Evolutionary conservation across 192 early-diverging fungal genomes (phyloP).

Genomic region (Entrophospora sp.): DNA sequence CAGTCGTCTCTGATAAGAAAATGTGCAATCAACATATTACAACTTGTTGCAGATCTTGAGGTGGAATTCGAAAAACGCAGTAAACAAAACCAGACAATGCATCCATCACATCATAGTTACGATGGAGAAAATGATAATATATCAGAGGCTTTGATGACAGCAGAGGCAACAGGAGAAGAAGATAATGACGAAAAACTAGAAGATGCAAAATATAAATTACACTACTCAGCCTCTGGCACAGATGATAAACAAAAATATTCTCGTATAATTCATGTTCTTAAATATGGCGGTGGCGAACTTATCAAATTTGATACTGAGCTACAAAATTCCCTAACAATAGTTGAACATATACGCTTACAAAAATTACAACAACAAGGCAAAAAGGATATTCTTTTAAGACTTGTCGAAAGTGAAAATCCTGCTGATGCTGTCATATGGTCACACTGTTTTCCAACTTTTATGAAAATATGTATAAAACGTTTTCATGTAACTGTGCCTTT

Average conservation of each 20-base stretch:
- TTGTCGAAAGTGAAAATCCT: slow-evolving; percentile 7
- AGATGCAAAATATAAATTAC: not conserved
- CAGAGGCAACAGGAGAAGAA: slow-evolving; percentile 13
- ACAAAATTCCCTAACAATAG: slow-evolving; percentile 25
- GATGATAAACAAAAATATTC: slow-evolving; percentile 18
- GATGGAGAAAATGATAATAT: slow-evolving; percentile 18
- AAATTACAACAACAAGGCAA: slow-evolving; percentile 43
- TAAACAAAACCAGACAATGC: not conserved
- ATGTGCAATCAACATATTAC: slow-evolving; percentile 52
- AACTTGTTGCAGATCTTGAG: slow-evolving; percentile 44
- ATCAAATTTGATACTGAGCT: slow-evolving; percentile 43
- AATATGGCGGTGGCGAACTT: slow-evolving; percentile 33
- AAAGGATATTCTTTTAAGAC: slow-evolving; percentile 43
- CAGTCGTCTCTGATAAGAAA: slow-evolving; percentile 45
- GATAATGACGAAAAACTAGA: not conserved
- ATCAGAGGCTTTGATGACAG: slow-evolving; percentile 24
- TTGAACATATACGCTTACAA: slow-evolving; percentile 34
- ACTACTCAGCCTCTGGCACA: not conserved
- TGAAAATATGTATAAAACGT: slow-evolving; percentile 50
- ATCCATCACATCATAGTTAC: not conserved
- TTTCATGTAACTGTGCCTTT: slow-evolving; percentile 38
- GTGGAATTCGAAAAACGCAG: slow-evolving; percentile 23
- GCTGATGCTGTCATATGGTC: slow-evolving; percentile 51
- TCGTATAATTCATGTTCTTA: slow-evolving; percentile 29
- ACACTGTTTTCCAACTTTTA: slow-evolving; percentile 54